Base-by-base conservation (phyloP, 2,329 filamentous ascomycete genomes). In the Aspergillus fructus region DNA sequence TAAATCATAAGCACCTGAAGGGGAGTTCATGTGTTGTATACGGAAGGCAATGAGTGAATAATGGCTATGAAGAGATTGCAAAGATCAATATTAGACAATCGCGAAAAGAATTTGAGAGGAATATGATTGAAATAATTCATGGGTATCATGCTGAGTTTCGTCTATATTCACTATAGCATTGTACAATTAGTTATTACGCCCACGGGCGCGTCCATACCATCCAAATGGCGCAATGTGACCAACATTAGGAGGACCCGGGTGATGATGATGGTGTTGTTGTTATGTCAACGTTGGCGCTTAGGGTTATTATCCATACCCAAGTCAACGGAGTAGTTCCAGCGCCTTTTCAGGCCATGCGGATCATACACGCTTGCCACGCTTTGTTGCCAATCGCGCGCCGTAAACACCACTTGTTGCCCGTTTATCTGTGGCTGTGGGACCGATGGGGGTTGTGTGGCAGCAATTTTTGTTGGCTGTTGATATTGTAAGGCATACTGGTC, bases 291-390 rank as follows among this genome's bases (percentile, higher is more conserved):
- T 61, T 71, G 66, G 39, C 72, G 70, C 59, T 75, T 75, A 11
- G 61, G 50, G 45, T 64, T 62, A 49, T 66, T 66, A 30, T 71
- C 68, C n/a, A 64, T 47, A 42, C 60, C 61, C 21, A 74, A 42
- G 42, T 76, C 72, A 24, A 70, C 62, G 2, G 73, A 71, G 59
- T 74, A 74, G 50, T 77, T 73, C 76, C 76, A 79, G 46, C 75
- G 68, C 49, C 77, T 69, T 62, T 79, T 79, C 49, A 78, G 55
- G 12, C 77, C 77, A 39, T 77, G 72, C 13, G 77, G 74, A 60
- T 79, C 77, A 62, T 74, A 78, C 8, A 79, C 77, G 61, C 77
- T 79, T 15, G 77, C 77, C 57, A 79, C 77, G 59, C 76, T 79
- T 60, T 77, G 75, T 57, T 79, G 77, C 77, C 77, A 79, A 51